Evolutionary conservation across 2,329 filamentous ascomycete genomes (phyloP).

Genomic region (Malbranchea zuffiana): DNA sequence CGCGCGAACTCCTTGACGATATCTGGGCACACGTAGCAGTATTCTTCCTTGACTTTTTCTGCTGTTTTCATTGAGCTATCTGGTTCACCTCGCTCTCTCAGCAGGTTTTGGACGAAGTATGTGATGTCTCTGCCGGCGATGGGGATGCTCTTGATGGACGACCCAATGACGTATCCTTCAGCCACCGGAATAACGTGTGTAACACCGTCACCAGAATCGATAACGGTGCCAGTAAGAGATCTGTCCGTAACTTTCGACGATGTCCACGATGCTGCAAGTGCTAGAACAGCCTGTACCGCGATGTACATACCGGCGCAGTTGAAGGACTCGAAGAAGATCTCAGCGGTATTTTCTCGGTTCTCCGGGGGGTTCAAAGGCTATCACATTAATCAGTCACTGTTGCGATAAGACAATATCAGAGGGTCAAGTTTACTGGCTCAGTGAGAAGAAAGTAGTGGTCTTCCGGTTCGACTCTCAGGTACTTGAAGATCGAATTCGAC

Average conservation of each 20-base stretch:
- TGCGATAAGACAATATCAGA: neutral
- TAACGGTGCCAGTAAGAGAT: slow-evolving; percentile 92
- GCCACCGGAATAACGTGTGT: slow-evolving; percentile 98
- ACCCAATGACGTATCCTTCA: slow-evolving; percentile 97
- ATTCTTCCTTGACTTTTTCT: slow-evolving; percentile 96
- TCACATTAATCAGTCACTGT: slow-evolving; percentile 1
- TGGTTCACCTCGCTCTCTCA: slow-evolving; percentile 90
- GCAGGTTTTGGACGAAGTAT: slow-evolving; percentile 93
- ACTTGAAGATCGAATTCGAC: slow-evolving; percentile 99
- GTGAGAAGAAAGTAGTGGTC: slow-evolving; percentile 98
- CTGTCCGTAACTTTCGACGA: slow-evolving; percentile 95
- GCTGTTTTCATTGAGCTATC: slow-evolving; percentile 96
- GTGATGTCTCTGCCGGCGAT: slow-evolving; percentile 97
- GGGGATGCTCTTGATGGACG: slow-evolving; percentile 97
- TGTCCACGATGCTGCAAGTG: slow-evolving; percentile 94
- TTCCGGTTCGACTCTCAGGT: slow-evolving; percentile 92
- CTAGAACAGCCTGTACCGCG: slow-evolving; percentile 92
- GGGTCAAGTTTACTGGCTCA: slow-evolving; percentile 61
- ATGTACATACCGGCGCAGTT: slow-evolving; percentile 99
- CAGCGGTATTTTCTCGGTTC: slow-evolving; percentile 96
- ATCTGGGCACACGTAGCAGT: slow-evolving; percentile 96
- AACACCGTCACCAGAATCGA: slow-evolving; percentile 96
- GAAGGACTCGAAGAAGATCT: slow-evolving; percentile 99
- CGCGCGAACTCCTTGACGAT: slow-evolving; percentile 97
- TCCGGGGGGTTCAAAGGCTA: slow-evolving; percentile 95